Base-by-base conservation (phyloP, 768 basidiomycete species). In the Boletus pseudo-olivaceus region DNA sequence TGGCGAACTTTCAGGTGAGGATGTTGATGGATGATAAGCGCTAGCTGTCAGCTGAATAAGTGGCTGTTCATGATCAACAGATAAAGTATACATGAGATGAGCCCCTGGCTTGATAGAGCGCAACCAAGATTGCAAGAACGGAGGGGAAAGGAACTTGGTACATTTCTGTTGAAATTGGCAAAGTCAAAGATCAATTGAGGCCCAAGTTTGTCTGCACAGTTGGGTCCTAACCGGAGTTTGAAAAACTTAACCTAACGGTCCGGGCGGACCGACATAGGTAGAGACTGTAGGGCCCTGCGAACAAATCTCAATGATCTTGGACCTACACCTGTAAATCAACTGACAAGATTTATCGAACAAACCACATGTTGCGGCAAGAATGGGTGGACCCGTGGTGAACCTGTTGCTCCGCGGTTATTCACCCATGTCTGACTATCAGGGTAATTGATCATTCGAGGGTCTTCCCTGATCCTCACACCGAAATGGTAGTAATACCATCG, bases 391-490 rank as follows among this genome's bases (percentile, higher is more conserved):
- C n/a, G 23, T 23, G 23, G 23, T 37, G 20, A 40, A 42, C 35
- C n/a, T 20, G 42, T 20, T 41, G 19, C 42, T 46, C 62, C 59
- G 62, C 54, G 65, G 64, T 53, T 11, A 43, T 55, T 50, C 37
- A 27, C n/a, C 30, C 46, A 30, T 49, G 30, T 53, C 51, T 53
- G 43, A 56, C 43, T 4, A 19, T 15, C 44, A 39, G 40, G 27
- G 23, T 17, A 30, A 39, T 47, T 48, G 45, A 51, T 53, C 23
- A n/a, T 42, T 48, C 38, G 37, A 50, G 51, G 49, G 47, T 48
- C 8, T 40, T 56, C 55, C 64, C 54, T 50, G 55, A 65, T 65
- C 61, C 62, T 56, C 59, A 54, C 45, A 29, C 39, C 32, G 29
- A 57, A 34, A 52, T 44, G 37, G 47, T 38, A 49, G 44, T 29